A percentile compares a stretch with the other conserved stretches of the same genome.
phyloP scores from a whole-genome alignment of 768 basidiomycete genomes.

The Termitomyces sp. region DNA sequence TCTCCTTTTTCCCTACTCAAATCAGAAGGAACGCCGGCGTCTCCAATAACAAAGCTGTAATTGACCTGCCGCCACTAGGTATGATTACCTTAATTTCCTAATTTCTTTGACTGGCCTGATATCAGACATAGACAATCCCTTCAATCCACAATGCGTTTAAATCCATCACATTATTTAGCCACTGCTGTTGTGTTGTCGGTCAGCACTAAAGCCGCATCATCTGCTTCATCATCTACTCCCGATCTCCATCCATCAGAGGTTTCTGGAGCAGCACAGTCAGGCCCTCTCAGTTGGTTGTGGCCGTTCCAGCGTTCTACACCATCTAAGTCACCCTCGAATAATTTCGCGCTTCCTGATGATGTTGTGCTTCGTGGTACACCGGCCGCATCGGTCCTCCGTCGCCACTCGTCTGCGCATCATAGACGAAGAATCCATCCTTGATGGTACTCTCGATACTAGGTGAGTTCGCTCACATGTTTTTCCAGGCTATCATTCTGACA shows the following conservation, averaged over 20 bases:
- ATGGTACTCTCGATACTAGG: neutral
- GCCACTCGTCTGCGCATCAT: slow-evolving; percentile 14
- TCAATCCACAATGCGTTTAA: slow-evolving; percentile 9
- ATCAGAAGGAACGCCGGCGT: slow-evolving; percentile 3
- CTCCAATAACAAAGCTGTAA: neutral
- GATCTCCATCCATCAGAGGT: neutral
- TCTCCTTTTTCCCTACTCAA: neutral
- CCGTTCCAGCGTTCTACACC: neutral
- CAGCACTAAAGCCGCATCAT: slow-evolving; percentile 6
- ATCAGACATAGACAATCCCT: neutral
- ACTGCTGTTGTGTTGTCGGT: slow-evolving; percentile 10
- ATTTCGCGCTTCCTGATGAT: slow-evolving; percentile 4
- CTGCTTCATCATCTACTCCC: neutral
- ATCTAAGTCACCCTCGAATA: neutral
- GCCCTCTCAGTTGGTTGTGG: slow-evolving; percentile 13
- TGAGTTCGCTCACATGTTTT: neutral
- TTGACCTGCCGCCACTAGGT: neutral
- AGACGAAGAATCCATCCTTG: slow-evolving; percentile 19
- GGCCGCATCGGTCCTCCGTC: slow-evolving; percentile 14
- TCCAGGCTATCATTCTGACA: neutral
- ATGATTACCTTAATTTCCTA: neutral
- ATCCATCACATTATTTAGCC: slow-evolving; percentile 9
- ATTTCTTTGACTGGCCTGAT: no score
- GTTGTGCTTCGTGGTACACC: slow-evolving; percentile 10
- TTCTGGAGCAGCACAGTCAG: neutral